Base-by-base conservation (phyloP, 352 stramenopile genomes). In the Pythium sp. region DNA sequence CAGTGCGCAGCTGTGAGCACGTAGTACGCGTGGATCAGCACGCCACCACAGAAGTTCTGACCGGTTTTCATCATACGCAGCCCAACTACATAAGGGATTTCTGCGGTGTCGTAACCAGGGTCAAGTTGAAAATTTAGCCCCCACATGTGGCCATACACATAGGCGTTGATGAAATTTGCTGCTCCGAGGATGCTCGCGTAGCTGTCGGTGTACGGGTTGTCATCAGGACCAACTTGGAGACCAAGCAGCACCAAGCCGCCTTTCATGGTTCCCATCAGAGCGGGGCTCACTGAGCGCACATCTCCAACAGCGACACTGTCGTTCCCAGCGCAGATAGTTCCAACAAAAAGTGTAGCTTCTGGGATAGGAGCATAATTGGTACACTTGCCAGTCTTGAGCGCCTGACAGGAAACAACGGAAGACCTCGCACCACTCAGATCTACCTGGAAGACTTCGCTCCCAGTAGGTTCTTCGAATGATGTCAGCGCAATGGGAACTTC, bases 111-210 rank as follows among this genome's bases (percentile, higher is more conserved):
- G 30, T 32, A 3, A 32, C 30, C 30, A 5, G 2, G 30, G 30
- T 32, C 30, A 32, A 32, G 30, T 3, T 32, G 3, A 32, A 32
- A 32, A 3, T 32, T 32, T 32, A 3, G 3, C 30, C 30, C 30
- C 30, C 30, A 32, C 30, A 32, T 32, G 30, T 32, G 30, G 30
- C 2, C 30, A 5, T 5, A 26, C 20, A 28, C n/a, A 12, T 49
- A 58, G 18, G 43, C 56, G 64, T 69, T 69, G 54, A 63, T 58
- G 34, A 69, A 69, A 38, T 69, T 63, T 1, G 36, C 54, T 0
- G 54, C 54, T 3, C 14, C 54, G 6, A 51, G 28, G 5, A 69
- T 18, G 15, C 36, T 62, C 2, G 14, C 34, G 54, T 58, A 69
- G 28, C 26, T 51, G 64, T 34, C 32, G 15, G 32, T 18, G 34